These are phyloP conservation scores for Arthrobotrys sphaeroides DNA, from an alignment of 2,329 filamentous ascomycete genomes.

Conservation along the genomic window DNA sequence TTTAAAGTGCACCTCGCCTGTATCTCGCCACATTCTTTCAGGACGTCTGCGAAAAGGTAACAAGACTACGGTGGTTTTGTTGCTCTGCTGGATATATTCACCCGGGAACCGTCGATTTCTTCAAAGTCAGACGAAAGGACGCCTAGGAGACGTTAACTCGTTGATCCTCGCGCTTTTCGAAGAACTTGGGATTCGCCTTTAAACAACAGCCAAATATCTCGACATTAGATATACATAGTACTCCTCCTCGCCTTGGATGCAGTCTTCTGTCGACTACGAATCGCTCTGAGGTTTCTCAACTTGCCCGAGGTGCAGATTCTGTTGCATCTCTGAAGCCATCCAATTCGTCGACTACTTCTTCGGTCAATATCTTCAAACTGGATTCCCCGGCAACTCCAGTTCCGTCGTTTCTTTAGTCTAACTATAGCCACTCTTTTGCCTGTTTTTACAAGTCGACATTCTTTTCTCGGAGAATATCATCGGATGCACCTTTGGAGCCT, in stretches of 20 bases:
- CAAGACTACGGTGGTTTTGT: slow-evolving; percentile 24
- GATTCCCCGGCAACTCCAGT: slow-evolving; percentile 12
- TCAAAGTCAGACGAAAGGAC: slow-evolving; percentile 28
- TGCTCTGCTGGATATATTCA: slow-evolving; percentile 26
- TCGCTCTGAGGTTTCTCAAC: slow-evolving; percentile 15
- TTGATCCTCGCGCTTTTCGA: slow-evolving; percentile 52
- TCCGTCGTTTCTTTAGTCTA: slow-evolving; percentile 40
- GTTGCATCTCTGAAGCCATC: slow-evolving; percentile 28
- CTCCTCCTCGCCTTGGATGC: slow-evolving; percentile 35
- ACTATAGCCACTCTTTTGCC: slow-evolving; percentile 51
- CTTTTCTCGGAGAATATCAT: slow-evolving; percentile 11
- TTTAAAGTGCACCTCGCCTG: slow-evolving; percentile 24
- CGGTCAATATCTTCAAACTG: slow-evolving; percentile 35
- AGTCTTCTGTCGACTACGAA: slow-evolving; percentile 19
- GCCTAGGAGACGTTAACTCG: slow-evolving; percentile 54
- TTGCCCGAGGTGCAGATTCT: background rate
- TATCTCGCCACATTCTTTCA: slow-evolving; percentile 45
- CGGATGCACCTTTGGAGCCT: slow-evolving; percentile 14
- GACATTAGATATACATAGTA: slow-evolving; percentile 13
- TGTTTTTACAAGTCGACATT: slow-evolving; percentile 30
- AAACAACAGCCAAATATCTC: slow-evolving; percentile 11
- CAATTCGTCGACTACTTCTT: slow-evolving; percentile 8
- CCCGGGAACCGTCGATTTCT: slow-evolving; percentile 16
- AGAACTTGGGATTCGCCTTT: slow-evolving; percentile 18
- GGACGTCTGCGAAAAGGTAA: slow-evolving; percentile 18